These are phyloP conservation scores for Ustilago loliicola DNA, from an alignment of 1,284 basidiomycete species.

Conservation along the genomic window DNA sequence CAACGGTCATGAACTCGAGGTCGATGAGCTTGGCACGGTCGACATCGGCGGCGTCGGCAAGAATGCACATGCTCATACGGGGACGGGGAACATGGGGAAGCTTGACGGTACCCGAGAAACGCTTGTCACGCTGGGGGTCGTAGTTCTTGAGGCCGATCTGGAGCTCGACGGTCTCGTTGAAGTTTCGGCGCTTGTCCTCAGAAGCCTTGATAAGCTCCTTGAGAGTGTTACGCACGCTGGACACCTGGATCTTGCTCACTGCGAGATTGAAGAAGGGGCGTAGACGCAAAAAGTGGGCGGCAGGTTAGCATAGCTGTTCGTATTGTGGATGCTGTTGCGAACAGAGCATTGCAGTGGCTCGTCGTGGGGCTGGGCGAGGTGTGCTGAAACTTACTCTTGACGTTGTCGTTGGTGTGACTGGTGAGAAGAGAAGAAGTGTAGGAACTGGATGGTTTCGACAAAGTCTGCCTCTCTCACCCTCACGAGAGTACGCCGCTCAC, in stretches of 20 bases:
- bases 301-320: background rate
- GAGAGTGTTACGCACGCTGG: constrained; percentile 67
- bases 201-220: constrained; percentile 67
- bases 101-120: constrained; percentile 74
- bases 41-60: constrained; percentile 98
- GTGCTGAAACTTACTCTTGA: constrained; percentile 21
- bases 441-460: constrained; percentile 14
- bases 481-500: constrained; percentile 2
- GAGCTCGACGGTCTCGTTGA: constrained; percentile 70
- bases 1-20: constrained; percentile 96
- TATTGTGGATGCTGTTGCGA: background rate
- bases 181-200: constrained; percentile 70
- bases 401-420: constrained; percentile 37
- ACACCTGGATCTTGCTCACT: constrained; percentile 67
- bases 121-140: constrained; percentile 71
- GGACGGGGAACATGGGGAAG: constrained; percentile 96
- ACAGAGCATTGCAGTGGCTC: background rate
- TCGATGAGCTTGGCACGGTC: constrained; percentile 98
- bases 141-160: constrained; percentile 71
- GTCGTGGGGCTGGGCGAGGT: background rate
- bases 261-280: background rate
- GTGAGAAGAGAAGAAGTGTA: constrained; percentile 19
- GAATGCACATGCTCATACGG: constrained; percentile 99
- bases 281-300: background rate
- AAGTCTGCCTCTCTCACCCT: background rate